These are phyloP conservation scores for Talaromyces sp. DNA, from an alignment of 2,329 filamentous ascomycete genomes.

Conservation along the genomic window DNA sequence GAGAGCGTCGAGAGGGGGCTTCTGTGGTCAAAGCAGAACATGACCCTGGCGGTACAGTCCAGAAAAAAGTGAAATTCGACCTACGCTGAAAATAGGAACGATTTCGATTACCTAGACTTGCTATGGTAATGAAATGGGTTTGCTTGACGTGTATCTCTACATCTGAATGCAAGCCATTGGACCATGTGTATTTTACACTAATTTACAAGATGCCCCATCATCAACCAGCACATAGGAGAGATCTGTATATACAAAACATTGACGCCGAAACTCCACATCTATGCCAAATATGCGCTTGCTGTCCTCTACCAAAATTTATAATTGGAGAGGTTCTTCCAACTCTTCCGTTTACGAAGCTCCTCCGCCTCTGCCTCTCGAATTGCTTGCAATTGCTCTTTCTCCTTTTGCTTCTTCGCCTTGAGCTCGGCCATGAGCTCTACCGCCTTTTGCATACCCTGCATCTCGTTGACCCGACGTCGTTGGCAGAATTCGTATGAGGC, in stretches of 20 bases:
- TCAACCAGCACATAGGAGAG: slow-evolving; percentile 11
- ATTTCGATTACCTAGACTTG: too few species aligned
- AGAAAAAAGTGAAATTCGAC: slow-evolving; percentile 44
- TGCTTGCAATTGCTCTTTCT: slow-evolving; percentile 42
- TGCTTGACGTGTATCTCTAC: slow-evolving; percentile 5
- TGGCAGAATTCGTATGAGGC: slow-evolving; percentile 82
- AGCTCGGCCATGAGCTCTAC: slow-evolving; percentile 77
- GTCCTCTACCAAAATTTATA: slow-evolving; percentile 46
- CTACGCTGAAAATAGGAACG: slow-evolving; percentile 17
- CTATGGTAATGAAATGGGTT: not conserved
- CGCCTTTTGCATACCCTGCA: slow-evolving; percentile 77
- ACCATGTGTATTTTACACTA: slow-evolving; percentile 16
- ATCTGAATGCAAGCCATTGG: slow-evolving; percentile 16
- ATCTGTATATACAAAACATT: slow-evolving; percentile 16
- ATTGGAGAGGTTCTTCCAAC: slow-evolving; percentile 44
- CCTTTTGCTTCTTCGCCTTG: slow-evolving; percentile 61
- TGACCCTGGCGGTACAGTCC: slow-evolving; percentile 29
- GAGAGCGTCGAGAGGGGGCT: slow-evolving; percentile 47
- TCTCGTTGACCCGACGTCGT: slow-evolving; percentile 68
- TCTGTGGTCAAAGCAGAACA: slow-evolving; percentile 27
- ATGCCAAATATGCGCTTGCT: slow-evolving; percentile 13
- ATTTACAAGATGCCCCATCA: slow-evolving; percentile 18
- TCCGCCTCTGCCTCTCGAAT: slow-evolving; percentile 39
- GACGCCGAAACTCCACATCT: slow-evolving; percentile 33
- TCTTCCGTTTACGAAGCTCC: slow-evolving; percentile 38